Base-by-base conservation (phyloP, 257 asterid genomes). In the Nicotiana obtusifolia region DNA sequence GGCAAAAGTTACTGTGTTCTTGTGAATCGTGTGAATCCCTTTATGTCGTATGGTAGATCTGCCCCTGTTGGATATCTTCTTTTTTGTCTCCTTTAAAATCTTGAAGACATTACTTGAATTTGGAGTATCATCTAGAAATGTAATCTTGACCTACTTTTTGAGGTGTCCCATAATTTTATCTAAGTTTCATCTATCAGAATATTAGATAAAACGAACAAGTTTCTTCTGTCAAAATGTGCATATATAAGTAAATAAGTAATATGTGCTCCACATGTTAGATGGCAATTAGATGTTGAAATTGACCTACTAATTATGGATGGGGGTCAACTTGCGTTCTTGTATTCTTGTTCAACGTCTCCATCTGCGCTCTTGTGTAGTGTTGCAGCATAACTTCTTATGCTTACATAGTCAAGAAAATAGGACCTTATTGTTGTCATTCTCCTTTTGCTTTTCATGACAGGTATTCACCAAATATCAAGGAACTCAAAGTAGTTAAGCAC, bases 401-500 rank as follows among this genome's bases (percentile, higher is more conserved):
- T n/a, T 17, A 56, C 64, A 57, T 7, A 57, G 64, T 59, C 9
- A n/a, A 19, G 64, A 59, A 22, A 35, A 69, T 13, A 10, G 5
- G 56, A 41, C 31, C 77, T 68, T n/a, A n/a, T 41, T n/a, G 7
- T 54, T 56, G 19, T 56, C 6, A 56, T 78, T 77, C 20, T 66
- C 8, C 54, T 41, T 10, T 68, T 33, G 61, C 16, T 77, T 77
- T 56, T 80, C 77, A 41, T 82, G 68, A 5, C 97, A 95, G 99
- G 88, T 95, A 95, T 82, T 95, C 99, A 22, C 98, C 97, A 66
- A 83, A 85, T 69, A 88, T 95, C 86, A 95, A 93, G 86, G 98
- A 95, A 87, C 87, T 95, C 77, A 91, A 83, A 84, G 97, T 93
- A 47, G 78, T 95, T 65, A 93, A 80, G 64, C 99, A 93, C 89